Evolutionary conservation across 257 asterid species (phyloP).

Genomic region (Solanum peruvianum): DNA sequence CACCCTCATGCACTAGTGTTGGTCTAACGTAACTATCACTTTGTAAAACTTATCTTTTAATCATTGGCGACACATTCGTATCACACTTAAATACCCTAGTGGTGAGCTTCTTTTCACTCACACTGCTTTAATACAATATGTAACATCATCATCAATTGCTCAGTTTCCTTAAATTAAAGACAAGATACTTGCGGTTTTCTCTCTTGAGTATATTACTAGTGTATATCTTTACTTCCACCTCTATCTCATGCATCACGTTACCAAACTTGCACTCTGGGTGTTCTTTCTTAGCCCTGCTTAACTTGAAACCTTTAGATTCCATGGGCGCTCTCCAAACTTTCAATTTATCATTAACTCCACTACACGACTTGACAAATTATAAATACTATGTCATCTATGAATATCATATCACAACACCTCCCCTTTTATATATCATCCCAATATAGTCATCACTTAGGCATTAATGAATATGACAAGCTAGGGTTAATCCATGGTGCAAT

Average conservation of each 20-base stretch:
- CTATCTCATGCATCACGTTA: background rate
- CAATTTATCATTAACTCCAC: background rate
- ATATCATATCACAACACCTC: background rate
- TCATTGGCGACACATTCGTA: background rate
- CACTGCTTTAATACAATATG: background rate
- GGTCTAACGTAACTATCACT: background rate
- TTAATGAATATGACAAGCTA: background rate
- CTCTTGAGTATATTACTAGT: background rate
- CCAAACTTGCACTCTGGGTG: background rate
- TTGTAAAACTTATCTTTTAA: too few relatives aligned
- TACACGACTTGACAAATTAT: too few relatives aligned
- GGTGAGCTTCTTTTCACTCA: too few relatives aligned
- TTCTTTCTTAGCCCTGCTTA: background rate
- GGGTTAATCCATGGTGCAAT: background rate
- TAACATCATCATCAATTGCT: background rate
- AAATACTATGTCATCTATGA: too few relatives aligned
- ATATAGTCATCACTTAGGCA: background rate
- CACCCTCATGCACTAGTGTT: too few relatives aligned
- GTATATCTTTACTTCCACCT: background rate
- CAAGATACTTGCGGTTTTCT: background rate
- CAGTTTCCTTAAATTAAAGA: background rate
- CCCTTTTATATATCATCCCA: background rate
- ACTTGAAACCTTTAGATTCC: background rate
- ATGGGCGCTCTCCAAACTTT: background rate
- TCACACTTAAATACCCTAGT: background rate